Base-by-base conservation (phyloP, 495 filamentous ascomycete species). In the Talaromyces liani region DNA sequence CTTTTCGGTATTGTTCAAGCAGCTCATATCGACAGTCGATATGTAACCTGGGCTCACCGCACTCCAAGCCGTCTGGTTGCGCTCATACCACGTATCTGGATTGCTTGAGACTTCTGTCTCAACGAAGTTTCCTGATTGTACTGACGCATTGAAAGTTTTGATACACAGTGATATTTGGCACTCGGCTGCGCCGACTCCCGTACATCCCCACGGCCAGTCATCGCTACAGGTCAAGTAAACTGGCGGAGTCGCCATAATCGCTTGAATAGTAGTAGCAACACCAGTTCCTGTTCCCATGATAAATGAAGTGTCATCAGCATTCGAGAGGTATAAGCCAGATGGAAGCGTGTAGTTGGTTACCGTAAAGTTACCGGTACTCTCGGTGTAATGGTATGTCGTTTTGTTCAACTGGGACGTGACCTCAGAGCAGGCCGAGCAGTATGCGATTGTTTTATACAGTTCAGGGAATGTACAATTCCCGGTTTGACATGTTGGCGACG, bases 361-460 rank as follows among this genome's bases (percentile, higher is more conserved):
- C 39, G 39, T 45, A 10, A n/a, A n/a, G 9, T 31, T 31, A 31
- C 29, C 29, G 29, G 6, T 31, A 45, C 9, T 6, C 39, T 10
- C 6, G 39, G 16, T 16, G n/a, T n/a, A 6, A 45, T 45, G 1
- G 39, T 45, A 45, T 45, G 16, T 45, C 39, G 39, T 45, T 45
- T 6, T 18, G 14, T 45, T 45, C 39, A 45, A 45, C 39, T 45
- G 39, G 7, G 39, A 45, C 39, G 39, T 45, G 16, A 45, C 18
- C 8, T 45, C 39, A 45, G 39, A 18, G 16, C 39, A 45, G 6
- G 39, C 16, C 14, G 39, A 16, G 39, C 39, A 45, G 39, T 64
- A 71, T 51, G 64, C 56, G 39, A 70, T 70, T 3, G 60, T 60
- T 65, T 70, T 70, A 60, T 71, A 72, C 8, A 69, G 47, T 22